Base-by-base conservation (phyloP, 345 rosid species). In the Salix purpurea region DNA sequence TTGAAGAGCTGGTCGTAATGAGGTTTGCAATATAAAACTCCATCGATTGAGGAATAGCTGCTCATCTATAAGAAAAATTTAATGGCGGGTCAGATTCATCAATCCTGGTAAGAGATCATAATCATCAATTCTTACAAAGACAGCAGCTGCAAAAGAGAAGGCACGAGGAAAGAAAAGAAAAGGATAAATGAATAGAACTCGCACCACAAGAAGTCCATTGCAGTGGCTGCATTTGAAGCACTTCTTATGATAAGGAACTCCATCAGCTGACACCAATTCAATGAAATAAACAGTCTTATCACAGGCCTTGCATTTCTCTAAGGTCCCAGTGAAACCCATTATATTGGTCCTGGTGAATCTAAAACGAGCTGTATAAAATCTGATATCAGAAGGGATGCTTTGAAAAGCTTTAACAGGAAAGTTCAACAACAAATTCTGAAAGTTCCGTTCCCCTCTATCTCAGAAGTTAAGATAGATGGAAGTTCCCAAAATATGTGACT, bases 211-310 rank as follows among this genome's bases (percentile, higher is more conserved):
- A 50, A 77, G 85, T 66, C 93, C 91, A 79, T 89, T 90, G 93
- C 98, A 94, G 71, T 92, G 97, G 58, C 84, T 85, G 89, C 97
- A 91, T 81, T 87, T 92, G 92, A 94, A 94, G 87, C 98, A 94
- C 48, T 89, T 88, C 83, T 91, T 94, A 79, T 94, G 98, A 79
- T 90, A 94, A 42, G 89, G 71, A 75, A 88, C 78, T 30, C 96
- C 98, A 85, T 92, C 97, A 69, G 93, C 94, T 0, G 94, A 76
- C 37, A 92, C 72, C 86, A 91, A 81, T 71, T 94, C 98, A 30
- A 86, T 78, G 75, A 90, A 72, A 78, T 92, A 86, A 23, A 91
- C 97, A 0, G 96, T 92, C 90, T 88, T 94, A 71, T 86, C 90
- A 72, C 96, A 94, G 23, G 93, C 88, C 85, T 86, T 91, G 87